Evolutionary conservation across 495 filamentous ascomycete genomes (phyloP).

Genomic region (Neurospora discreta): DNA sequence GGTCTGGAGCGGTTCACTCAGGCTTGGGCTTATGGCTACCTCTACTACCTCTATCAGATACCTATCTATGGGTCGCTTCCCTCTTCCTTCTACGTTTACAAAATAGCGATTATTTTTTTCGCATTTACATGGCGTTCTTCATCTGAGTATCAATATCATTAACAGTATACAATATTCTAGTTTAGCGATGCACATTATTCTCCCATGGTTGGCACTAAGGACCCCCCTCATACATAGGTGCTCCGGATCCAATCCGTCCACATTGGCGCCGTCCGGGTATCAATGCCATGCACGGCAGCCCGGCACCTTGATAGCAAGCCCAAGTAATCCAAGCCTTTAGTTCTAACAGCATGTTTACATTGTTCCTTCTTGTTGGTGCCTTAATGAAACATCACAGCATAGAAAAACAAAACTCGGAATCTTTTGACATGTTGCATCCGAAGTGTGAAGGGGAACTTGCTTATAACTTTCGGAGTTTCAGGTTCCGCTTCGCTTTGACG

Average conservation of each 20-base stretch:
- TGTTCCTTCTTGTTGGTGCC: background rate
- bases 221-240: too few species aligned
- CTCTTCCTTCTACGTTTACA: background rate
- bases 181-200: background rate
- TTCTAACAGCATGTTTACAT: background rate
- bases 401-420: background rate
- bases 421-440: background rate
- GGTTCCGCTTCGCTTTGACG: background rate
- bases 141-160: background rate
- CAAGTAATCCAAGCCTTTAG: background rate
- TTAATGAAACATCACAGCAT: background rate
- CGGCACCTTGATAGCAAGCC: too few species aligned
- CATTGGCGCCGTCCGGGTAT: too few species aligned
- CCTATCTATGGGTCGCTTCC: background rate
- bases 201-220: too few species aligned
- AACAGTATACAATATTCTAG: background rate
- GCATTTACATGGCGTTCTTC: background rate
- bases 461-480: background rate
- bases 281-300: too few species aligned
- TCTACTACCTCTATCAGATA: too few species aligned
- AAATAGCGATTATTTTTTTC: background rate
- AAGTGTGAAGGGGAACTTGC: background rate
- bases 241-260: too few species aligned
- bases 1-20: background rate
- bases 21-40: background rate